phyloP scores from a whole-genome alignment of 805 yeast genomes.

The Saccharomycodes ludwigii region DNA sequence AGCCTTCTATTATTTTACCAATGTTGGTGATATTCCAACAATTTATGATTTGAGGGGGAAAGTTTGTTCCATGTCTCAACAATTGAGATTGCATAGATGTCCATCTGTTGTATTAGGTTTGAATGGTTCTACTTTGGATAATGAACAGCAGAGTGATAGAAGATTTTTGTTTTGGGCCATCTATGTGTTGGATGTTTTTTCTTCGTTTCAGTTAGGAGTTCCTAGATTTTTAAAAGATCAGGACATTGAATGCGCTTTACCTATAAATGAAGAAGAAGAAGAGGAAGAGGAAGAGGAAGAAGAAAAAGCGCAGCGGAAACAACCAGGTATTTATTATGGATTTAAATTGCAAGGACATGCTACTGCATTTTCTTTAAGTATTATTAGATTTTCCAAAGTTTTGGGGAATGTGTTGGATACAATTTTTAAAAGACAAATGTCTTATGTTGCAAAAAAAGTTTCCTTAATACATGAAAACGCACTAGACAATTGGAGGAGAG shows the following conservation, averaged over 20 bases:
- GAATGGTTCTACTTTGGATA: slow-evolving; percentile 52
- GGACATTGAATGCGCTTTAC: slow-evolving; percentile 79
- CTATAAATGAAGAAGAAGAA: slow-evolving; percentile 40
- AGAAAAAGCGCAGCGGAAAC: too few relatives aligned
- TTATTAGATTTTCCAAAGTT: slow-evolving; percentile 60
- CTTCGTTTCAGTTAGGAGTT: slow-evolving; percentile 67
- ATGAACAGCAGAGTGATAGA: slow-evolving; percentile 69
- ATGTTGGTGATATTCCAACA: slow-evolving; percentile 60
- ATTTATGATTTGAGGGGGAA: slow-evolving; percentile 67
- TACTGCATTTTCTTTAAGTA: slow-evolving; percentile 44
- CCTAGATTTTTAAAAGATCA: slow-evolving; percentile 70
- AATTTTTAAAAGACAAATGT: slow-evolving; percentile 45
- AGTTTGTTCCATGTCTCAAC: slow-evolving; percentile 74
- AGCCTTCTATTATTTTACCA: slow-evolving; percentile 57
- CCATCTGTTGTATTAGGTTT: slow-evolving; percentile 68
- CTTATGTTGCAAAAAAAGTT: slow-evolving; percentile 15
- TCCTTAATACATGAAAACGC: slow-evolving; percentile 44
- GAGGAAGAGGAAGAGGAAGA: slow-evolving; percentile 32
- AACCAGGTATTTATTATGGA: too few relatives aligned
- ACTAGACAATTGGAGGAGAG: slow-evolving; percentile 69
- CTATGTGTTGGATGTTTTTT: slow-evolving; percentile 62
- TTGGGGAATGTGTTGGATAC: slow-evolving; percentile 63
- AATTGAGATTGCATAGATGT: slow-evolving; percentile 71
- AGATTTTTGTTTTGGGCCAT: slow-evolving; percentile 78
- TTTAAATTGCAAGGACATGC: slow-evolving; percentile 62